These are phyloP conservation scores for Neonectria faginata DNA, from an alignment of 2,329 filamentous ascomycete species.

Conservation along the genomic window DNA sequence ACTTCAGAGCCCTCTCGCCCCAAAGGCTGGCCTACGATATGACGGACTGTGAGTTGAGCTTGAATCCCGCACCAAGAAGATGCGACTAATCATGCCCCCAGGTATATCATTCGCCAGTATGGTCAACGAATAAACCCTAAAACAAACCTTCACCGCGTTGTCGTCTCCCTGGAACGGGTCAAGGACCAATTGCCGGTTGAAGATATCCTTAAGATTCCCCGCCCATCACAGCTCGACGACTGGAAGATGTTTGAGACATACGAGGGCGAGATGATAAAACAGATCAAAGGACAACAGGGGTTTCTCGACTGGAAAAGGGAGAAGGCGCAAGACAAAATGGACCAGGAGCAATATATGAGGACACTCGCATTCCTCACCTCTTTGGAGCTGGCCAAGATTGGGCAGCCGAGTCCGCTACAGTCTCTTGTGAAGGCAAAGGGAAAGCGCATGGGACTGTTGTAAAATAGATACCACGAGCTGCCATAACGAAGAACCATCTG, in stretches of 20 bases:
- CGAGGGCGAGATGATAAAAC: constrained; percentile 57
- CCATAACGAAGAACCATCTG: not conserved
- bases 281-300: constrained; percentile 52
- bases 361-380: constrained; percentile 44
- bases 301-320: constrained; percentile 57
- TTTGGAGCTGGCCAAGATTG: constrained; percentile 36
- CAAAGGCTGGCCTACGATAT: constrained; percentile 65
- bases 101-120: constrained; percentile 63
- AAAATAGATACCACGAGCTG: not conserved
- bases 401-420: constrained; percentile 11
- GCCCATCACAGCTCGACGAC: constrained; percentile 67
- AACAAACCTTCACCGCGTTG: constrained; percentile 56
- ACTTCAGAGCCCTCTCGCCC: constrained; percentile 64
- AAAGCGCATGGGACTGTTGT: constrained; percentile 1
- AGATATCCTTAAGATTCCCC: constrained; percentile 59
- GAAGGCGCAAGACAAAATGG: constrained; percentile 46
- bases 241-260: constrained; percentile 64
- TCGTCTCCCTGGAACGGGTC: constrained; percentile 60
- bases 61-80: not conserved
- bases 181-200: constrained; percentile 56
- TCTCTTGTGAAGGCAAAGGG: not conserved
- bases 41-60: constrained; percentile 64
- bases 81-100: constrained; percentile 40
- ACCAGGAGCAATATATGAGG: constrained; percentile 46
- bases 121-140: constrained; percentile 49